phyloP scores from a whole-genome alignment of 1,139 yeast species.

The Sugiyamaella castrensis region DNA sequence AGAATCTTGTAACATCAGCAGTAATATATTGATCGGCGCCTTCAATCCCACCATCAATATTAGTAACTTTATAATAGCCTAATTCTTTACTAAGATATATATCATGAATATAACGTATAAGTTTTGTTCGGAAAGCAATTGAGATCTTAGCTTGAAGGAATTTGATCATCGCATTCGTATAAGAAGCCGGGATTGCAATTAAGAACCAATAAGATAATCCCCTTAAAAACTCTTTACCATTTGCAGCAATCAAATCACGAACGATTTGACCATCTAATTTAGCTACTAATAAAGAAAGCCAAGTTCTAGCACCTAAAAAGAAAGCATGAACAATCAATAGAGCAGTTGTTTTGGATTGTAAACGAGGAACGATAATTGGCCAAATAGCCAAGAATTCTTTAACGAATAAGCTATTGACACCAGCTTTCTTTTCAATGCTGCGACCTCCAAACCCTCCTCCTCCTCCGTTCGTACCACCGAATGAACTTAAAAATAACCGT shows the following conservation, averaged over 20 bases:
- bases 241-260: constrained; percentile 80
- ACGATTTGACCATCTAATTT: constrained; percentile 91
- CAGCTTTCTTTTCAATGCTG: constrained; percentile 32
- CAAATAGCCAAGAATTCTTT: constrained; percentile 75
- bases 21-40: constrained; percentile 76
- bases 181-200: constrained; percentile 90
- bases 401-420: constrained; percentile 57
- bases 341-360: constrained; percentile 65
- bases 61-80: constrained; percentile 71
- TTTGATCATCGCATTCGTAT: constrained; percentile 87
- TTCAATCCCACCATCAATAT: constrained; percentile 43
- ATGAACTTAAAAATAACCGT: constrained; percentile 54
- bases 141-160: constrained; percentile 75
- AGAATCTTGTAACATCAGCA: constrained; percentile 77
- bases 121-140: constrained; percentile 77
- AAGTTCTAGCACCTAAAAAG: constrained; percentile 77
- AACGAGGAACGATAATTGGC: constrained; percentile 75
- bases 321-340: constrained; percentile 68
- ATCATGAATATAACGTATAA: constrained; percentile 86
- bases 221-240: constrained; percentile 68
- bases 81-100: constrained; percentile 76
- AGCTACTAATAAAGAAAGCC: constrained; percentile 82
- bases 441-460: neutral
- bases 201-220: constrained; percentile 84
- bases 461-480: constrained; percentile 37